Evolutionary conservation across 176 grass and related monocot species (phyloP), one percentile per base, ranked within the genome.

Genomic region (Musa acuminata): DNA sequence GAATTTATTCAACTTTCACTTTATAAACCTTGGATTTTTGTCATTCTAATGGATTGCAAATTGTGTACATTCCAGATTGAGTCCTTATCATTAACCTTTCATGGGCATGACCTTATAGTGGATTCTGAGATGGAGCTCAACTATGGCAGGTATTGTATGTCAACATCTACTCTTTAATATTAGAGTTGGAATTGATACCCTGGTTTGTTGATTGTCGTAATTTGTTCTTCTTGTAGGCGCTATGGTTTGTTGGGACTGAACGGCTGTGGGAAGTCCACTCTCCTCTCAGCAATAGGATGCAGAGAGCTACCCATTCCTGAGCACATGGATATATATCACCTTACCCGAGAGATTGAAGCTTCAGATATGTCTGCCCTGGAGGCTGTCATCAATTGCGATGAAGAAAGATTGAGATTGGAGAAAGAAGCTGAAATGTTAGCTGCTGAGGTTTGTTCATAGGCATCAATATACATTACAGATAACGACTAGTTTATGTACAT

Each of bases 61-160:
- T 75, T 72, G 49, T 54, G 49, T 9, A 78, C 81, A 24, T 70
- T 90, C 35, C 87, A 97, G 94, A 97, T 97, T 68, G 94, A 91
- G 78, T 97, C 90, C 49, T 85, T 97, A 50, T 93, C 94, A 2
- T 75, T 93, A 62, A 97, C 94, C 67, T 97, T 97, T 77, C 94
- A 97, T 82, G 94, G 94, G 11, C 94, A 98, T 77, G 94, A 98
- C 80, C 94, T 98, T 76, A 98, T 98, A 81, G 94, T 98, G 9
- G 94, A 98, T 72, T 98, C 94, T 74, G 94, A 98, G 19, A 49
- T 98, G 80, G 94, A 98, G 74, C 86, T 98, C 17, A 98, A 93
- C 72, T 98, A 93, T 35, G 94, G 94, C 16, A 93, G 94, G 90
- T 98, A 87, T 53, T 69, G 27, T 35, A 72, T 12, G 2, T 62